A percentile compares a stretch with the other conserved stretches of the same genome.
Conservation (phyloP, 2,329 filamentous ascomycete genomes). For the Neocucurbitaria cava region DNA sequence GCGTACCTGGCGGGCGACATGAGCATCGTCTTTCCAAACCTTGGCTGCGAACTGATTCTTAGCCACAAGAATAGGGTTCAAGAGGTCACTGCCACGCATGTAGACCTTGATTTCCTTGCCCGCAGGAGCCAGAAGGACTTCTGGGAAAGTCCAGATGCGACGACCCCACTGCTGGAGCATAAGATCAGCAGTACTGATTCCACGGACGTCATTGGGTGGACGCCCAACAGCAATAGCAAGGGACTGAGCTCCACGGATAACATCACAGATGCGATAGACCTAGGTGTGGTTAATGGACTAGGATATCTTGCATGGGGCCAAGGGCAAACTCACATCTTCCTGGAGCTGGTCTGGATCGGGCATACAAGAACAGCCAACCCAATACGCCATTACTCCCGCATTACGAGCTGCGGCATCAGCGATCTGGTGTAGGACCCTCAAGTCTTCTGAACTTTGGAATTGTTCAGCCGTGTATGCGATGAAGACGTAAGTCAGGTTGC, state of each 20-base stretch:
- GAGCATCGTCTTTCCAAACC: constrained; percentile 51
- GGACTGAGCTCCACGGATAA: constrained; percentile 53
- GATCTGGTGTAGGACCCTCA: constrained; percentile 44
- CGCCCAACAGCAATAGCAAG: constrained; percentile 53
- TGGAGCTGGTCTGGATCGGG: constrained; percentile 41
- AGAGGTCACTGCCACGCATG: constrained; percentile 33
- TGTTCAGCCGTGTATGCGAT: constrained; percentile 53
- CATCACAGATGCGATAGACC: constrained; percentile 56
- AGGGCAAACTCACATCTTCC: constrained; percentile 31
- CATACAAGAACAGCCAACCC: constrained; percentile 55
- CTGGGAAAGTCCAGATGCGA: constrained; percentile 57
- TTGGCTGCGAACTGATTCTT: constrained; percentile 52
- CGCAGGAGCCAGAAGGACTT: constrained; percentile 47
- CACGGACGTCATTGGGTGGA: constrained; percentile 24
- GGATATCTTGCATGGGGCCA: not conserved
- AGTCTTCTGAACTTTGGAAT: constrained; percentile 39
- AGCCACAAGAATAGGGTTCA: constrained; percentile 31
- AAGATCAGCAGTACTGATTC: constrained; percentile 30
- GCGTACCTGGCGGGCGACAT: constrained; percentile 39
- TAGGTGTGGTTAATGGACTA: constrained; percentile 1
- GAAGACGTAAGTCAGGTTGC: constrained; percentile 48
- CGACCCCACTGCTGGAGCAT: constrained; percentile 54
- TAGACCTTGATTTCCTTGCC: constrained; percentile 43
- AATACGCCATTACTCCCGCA: constrained; percentile 51
- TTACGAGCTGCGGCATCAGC: constrained; percentile 49